Base-by-base conservation (phyloP, 345 rosid genomes). In the Corchorus capsularis region DNA sequence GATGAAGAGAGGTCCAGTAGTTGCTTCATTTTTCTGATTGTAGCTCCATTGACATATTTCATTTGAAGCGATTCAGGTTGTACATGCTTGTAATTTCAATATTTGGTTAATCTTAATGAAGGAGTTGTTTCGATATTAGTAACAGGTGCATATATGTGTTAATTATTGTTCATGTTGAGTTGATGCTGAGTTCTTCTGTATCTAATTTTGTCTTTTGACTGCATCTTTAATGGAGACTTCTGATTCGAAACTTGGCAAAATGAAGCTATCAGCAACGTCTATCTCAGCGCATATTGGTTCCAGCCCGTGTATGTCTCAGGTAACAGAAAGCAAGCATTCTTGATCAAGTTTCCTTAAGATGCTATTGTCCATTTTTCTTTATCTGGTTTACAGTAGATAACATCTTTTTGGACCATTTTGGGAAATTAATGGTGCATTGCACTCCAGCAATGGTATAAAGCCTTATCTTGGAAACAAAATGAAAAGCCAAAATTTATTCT, bases 401-500 rank as follows among this genome's bases (percentile, higher is more conserved):
- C 68, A 73, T 39, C 60, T 20, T 43, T 60, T 46, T 46, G 53
- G 49, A 53, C 14, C 73, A 45, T 69, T 52, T 20, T 6, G 27
- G 60, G 45, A 50, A 69, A 39, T 39, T 39, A 6, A 14, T 50
- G 60, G 52, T 32, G 13, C 3, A 46, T 17, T 45, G 15, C 13
- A 16, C 10, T 60, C 55, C 53, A 57, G 41, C 43, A 34, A n/a
- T 41, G 12, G 13, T 8, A 49, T 61, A 73, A 47, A 46, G 47
- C 2, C 6, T 6, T 69, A 46, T 60, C n/a, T 16, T 47, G 59
- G 69, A 61, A 32, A 9, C 61, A 45, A 73, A 27, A 27, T 47
- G 17, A 61, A 73, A 62, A 61, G 47, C 67, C 46, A 39, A 61
- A 73, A 47, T 17, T 16, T 39, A 47, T 61, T 16, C 55, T 16